These are phyloP conservation scores for Asterochloris erici DNA, from an alignment of 139 green algal species.

Conservation along the genomic window DNA sequence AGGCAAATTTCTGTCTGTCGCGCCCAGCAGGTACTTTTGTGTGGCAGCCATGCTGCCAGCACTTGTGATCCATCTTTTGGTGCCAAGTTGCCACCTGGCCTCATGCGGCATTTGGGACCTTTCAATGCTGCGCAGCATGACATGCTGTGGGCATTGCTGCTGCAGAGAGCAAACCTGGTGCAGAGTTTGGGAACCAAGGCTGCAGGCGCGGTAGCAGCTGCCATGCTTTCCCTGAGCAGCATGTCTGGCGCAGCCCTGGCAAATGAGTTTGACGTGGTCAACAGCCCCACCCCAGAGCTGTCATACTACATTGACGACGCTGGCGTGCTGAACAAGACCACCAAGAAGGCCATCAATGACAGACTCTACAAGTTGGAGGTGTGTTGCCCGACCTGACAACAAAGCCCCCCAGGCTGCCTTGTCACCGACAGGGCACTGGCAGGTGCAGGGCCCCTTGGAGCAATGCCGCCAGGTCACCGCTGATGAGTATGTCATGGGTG, in stretches of 20 bases:
- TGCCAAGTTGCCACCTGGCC: no score
- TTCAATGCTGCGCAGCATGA: no score
- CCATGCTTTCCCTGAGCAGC: conserved; percentile 27
- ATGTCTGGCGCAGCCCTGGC: conserved; percentile 46
- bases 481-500: no score
- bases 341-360: conserved; percentile 66
- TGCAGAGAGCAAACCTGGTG: conserved; percentile 2
- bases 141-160: not conserved
- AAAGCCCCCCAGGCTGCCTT: no score
- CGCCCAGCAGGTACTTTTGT: no score
- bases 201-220: conserved; percentile 31
- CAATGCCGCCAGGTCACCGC: no score
- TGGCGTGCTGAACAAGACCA: conserved; percentile 74
- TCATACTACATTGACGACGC: conserved; percentile 93
- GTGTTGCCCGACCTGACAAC: not conserved
- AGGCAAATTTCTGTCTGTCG: no score
- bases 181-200: not conserved
- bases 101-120: no score
- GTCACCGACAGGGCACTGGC: not conserved
- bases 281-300: conserved; percentile 52
- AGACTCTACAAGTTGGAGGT: conserved; percentile 78
- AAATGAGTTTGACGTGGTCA: conserved; percentile 88
- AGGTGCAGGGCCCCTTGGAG: not conserved
- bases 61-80: no score
- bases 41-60: no score